Percentiles rank a stretch among this genome's conserved stretches.
These are phyloP conservation scores for Phytophthora multivora DNA, from an alignment of 352 stramenopile genomes.

Conservation along the genomic window DNA sequence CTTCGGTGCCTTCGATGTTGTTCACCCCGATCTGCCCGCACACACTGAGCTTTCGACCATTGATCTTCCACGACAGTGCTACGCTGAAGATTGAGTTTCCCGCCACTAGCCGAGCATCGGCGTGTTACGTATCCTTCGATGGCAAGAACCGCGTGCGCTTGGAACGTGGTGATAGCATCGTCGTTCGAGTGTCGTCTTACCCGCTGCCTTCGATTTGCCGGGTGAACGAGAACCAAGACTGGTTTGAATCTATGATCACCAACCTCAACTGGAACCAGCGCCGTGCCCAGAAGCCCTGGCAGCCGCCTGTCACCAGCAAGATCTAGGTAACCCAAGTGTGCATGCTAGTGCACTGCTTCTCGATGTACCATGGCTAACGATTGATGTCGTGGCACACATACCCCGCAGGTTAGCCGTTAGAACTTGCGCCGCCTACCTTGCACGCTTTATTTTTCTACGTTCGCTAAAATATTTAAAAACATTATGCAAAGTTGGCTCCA, in stretches of 20 bases:
- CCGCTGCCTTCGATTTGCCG: constrained; percentile 87
- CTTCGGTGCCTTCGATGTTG: constrained; percentile 96
- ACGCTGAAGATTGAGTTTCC: constrained; percentile 91
- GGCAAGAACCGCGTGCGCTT: constrained; percentile 91
- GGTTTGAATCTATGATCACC: constrained; percentile 92
- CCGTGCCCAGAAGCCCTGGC: constrained; percentile 82
- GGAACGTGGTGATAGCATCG: constrained; percentile 83
- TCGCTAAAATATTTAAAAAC: constrained; percentile 43
- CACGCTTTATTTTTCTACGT: constrained; percentile 35
- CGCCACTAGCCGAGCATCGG: constrained; percentile 67
- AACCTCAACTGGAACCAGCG: constrained; percentile 94
- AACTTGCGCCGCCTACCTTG: constrained; percentile 22
- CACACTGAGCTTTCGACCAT: constrained; percentile 93
- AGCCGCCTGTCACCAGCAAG: constrained; percentile 38
- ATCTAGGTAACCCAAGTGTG: constrained; percentile 20
- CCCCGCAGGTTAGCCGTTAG: background rate
- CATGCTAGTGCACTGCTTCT: constrained; percentile 5
- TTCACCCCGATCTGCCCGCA: constrained; percentile 99
- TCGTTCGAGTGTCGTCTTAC: constrained; percentile 88
- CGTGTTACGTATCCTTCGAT: constrained; percentile 92
- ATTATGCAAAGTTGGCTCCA: constrained; percentile 16
- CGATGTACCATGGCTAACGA: constrained; percentile 15
- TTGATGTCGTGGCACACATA: constrained; percentile 10
- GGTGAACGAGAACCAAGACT: constrained; percentile 91
- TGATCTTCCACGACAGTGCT: constrained; percentile 92